Percentiles rank a stretch among this genome's conserved stretches.
Evolutionary conservation across 2,329 filamentous ascomycete genomes (phyloP).

Genomic region (Myriosclerotinia duriaeana): DNA sequence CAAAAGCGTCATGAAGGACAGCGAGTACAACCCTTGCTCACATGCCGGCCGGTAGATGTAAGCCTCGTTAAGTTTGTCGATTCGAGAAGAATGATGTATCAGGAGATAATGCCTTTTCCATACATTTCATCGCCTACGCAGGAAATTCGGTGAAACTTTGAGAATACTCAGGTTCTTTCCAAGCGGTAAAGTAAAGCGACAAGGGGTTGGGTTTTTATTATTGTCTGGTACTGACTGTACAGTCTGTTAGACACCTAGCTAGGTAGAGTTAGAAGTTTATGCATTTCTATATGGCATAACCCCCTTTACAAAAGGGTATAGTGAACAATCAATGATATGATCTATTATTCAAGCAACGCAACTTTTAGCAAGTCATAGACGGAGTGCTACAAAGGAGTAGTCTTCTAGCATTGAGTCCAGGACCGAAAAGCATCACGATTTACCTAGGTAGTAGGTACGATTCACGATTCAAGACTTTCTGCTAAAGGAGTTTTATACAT

Average conservation of each 20-base stretch:
- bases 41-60: conserved; percentile 23
- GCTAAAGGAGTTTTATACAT: too few species aligned
- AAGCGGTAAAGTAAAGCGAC: conserved; percentile 1
- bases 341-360: not conserved
- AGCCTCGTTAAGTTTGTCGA: conserved; percentile 15
- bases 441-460: too few species aligned
- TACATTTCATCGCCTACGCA: conserved; percentile 22
- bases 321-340: not conserved
- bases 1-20: conserved; percentile 4
- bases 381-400: not conserved
- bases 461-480: not conserved
- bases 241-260: not conserved
- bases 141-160: conserved; percentile 23
- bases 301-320: conserved; percentile 8
- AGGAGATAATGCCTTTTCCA: conserved; percentile 18
- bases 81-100: conserved; percentile 18
- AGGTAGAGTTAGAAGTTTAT: not conserved
- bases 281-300: conserved; percentile 5
- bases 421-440: not conserved
- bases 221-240: not conserved
- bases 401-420: too few species aligned
- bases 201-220: not conserved
- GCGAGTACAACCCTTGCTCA: conserved; percentile 16
- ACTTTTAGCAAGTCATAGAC: conserved; percentile 7
- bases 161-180: not conserved